Evolutionary conservation across 495 filamentous ascomycete genomes (phyloP).

Genomic region (Bryoglossum gracile): DNA sequence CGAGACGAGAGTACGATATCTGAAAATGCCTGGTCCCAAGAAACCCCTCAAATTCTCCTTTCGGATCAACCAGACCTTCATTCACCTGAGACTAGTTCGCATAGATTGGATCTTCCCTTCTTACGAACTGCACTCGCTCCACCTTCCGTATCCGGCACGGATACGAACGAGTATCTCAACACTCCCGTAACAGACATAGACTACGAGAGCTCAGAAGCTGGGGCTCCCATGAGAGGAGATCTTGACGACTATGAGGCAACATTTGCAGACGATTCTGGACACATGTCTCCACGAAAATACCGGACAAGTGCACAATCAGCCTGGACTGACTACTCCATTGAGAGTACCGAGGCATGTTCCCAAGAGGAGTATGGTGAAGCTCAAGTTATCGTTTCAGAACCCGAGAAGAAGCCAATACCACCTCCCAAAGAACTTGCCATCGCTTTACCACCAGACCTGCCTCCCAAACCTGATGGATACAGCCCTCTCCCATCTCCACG

Average conservation of each 20-base stretch:
- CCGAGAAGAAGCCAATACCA: constrained; percentile 27
- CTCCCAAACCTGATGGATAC: constrained; percentile 19
- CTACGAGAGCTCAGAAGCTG: constrained; percentile 23
- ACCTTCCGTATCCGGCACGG: constrained; percentile 10
- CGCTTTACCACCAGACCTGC: constrained; percentile 7
- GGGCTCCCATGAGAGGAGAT: constrained; percentile 27
- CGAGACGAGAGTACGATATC: no score
- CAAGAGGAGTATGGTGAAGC: constrained; percentile 13
- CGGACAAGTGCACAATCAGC: constrained; percentile 43
- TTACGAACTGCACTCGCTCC: constrained; percentile 14
- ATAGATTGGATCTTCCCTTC: constrained; percentile 7
- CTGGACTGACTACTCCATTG: constrained; percentile 52
- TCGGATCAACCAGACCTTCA: not conserved
- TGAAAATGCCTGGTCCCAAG: not conserved
- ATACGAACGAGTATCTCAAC: constrained; percentile 13
- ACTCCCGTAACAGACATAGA: constrained; percentile 24
- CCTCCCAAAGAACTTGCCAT: constrained; percentile 20
- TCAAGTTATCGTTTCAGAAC: not conserved
- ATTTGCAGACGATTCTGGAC: constrained; percentile 22
- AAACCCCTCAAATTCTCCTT: constrained; percentile 2
- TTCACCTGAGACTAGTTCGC: not conserved
- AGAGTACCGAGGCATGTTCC: no score
- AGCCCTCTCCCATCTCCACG: constrained; percentile 20
- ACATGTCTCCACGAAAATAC: constrained; percentile 17
- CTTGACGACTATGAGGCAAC: constrained; percentile 3